Conservation (phyloP, 495 filamentous ascomycete genomes). For the Talaromyces thailandensis region DNA sequence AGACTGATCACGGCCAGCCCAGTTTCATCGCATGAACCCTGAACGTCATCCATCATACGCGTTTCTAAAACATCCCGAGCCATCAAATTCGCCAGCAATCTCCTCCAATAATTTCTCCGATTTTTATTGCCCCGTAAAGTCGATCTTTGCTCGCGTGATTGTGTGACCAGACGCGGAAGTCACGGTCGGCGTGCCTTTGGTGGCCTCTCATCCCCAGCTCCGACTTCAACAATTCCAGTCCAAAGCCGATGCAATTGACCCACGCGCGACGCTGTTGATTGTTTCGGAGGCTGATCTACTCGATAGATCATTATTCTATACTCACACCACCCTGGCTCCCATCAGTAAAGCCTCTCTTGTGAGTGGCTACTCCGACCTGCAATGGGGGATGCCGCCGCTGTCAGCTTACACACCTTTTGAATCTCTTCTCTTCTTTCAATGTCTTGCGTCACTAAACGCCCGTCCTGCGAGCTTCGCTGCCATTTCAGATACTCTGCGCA, state of each 20-base stretch:
- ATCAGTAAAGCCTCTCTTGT: slow-evolving; percentile 27
- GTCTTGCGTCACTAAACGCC: slow-evolving; percentile 58
- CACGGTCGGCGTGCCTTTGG: background rate
- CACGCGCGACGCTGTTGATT: background rate
- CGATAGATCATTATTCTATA: background rate
- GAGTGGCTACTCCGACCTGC: slow-evolving; percentile 35
- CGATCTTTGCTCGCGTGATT: background rate
- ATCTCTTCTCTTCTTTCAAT: slow-evolving; percentile 81
- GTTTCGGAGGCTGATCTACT: background rate
- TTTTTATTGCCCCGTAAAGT: background rate
- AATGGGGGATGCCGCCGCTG: slow-evolving; percentile 47
- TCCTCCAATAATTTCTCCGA: background rate
- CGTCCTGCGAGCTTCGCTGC: slow-evolving; percentile 55
- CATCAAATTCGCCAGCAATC: background rate
- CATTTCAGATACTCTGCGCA: slow-evolving; percentile 66
- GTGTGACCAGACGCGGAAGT: background rate
- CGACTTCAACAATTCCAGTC: background rate
- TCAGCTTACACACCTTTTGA: slow-evolving; percentile 78
- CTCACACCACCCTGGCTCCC: slow-evolving; percentile 36
- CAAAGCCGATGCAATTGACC: background rate
- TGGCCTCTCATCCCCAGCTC: background rate
- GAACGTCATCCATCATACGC: background rate
- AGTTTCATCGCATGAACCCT: background rate
- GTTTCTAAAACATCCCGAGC: background rate
- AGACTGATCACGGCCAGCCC: background rate